Conservation (phyloP, 73 alveolate genomes). For the Paramecium primaurelia region DNA sequence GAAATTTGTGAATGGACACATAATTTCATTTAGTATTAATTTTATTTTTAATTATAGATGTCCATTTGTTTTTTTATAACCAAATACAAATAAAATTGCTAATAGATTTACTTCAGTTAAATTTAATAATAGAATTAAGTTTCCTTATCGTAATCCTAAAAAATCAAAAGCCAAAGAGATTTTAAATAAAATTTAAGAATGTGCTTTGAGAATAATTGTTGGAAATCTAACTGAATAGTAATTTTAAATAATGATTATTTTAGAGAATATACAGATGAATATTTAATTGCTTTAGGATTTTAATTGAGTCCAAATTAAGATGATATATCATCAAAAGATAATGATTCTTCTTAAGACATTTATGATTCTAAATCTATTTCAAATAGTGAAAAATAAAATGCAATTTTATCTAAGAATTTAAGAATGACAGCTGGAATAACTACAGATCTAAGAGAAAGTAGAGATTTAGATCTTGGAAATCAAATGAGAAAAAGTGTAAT, state of each 20-base stretch:
- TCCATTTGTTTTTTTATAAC: constrained; percentile 29
- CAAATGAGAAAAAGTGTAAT: background rate
- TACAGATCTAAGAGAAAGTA: background rate
- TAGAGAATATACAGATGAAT: constrained; percentile 30
- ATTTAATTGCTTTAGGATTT: background rate
- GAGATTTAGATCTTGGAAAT: background rate
- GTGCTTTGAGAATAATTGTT: background rate
- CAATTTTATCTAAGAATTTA: background rate
- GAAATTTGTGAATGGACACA: constrained; percentile 49
- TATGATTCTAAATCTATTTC: background rate
- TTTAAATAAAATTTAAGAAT: background rate
- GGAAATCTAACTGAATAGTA: background rate
- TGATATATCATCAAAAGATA: background rate
- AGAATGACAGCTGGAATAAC: background rate
- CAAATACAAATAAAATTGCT: constrained; percentile 35
- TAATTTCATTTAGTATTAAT: background rate
- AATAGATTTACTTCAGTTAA: background rate
- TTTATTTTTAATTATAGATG: background rate
- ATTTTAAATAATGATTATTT: background rate
- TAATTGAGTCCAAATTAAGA: background rate
- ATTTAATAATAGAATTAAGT: background rate
- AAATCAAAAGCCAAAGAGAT: background rate
- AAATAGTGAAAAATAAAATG: background rate
- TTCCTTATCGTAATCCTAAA: background rate
- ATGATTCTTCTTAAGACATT: background rate